Evolutionary conservation across 2,329 filamentous ascomycete genomes (phyloP), one percentile per base, ranked within the genome.

Genomic region (Lasiodiplodia citricola): DNA sequence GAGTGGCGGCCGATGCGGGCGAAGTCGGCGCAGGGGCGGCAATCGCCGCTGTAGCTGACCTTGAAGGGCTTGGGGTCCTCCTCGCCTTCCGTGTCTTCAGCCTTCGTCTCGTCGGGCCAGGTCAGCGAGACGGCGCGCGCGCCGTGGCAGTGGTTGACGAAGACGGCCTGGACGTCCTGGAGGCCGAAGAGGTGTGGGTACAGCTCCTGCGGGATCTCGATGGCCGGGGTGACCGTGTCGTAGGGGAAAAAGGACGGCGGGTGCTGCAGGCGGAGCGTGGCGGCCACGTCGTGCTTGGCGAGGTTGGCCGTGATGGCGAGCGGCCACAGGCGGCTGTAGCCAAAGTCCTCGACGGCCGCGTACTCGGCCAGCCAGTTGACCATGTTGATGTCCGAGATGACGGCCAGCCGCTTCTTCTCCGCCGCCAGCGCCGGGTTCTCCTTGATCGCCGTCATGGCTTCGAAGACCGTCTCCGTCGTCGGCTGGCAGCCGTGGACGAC

Each of bases 31-130:
- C 73, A 74, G 2, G 96, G 96, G 7, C 96, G 88, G 78, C 95
- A 98, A 82, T 99, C 96, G 68, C 96, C 96, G 4, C 93, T 97
- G 82, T 97, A 99, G 56, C 93, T 93, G 68, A 97, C 86, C 77
- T 95, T 96, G 78, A 99, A 91, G 4, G 78, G 78, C 16, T 64
- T 28, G 21, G 23, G 37, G 35, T 35, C 11, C 23, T 21, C n/a
- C 21, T 62, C 18, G 35, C 31, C 21, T 4, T 8, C 25, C n/a
- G 2, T 8, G 10, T 35, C 31, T 35, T 62, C 18, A 21, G 11
- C 11, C 21, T 56, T 21, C 89, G 91, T 74, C 16, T 73, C 69
- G 23, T 67, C 54, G 18, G 91, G 87, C 79, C 95, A 95, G 11
- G 92, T 92, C 25, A 98, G 83, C 23, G 90, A 90, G 2, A 91